These are phyloP conservation scores for Hymenoscyphus fraxineus DNA, from an alignment of 2,329 filamentous ascomycete genomes.

Conservation along the genomic window DNA sequence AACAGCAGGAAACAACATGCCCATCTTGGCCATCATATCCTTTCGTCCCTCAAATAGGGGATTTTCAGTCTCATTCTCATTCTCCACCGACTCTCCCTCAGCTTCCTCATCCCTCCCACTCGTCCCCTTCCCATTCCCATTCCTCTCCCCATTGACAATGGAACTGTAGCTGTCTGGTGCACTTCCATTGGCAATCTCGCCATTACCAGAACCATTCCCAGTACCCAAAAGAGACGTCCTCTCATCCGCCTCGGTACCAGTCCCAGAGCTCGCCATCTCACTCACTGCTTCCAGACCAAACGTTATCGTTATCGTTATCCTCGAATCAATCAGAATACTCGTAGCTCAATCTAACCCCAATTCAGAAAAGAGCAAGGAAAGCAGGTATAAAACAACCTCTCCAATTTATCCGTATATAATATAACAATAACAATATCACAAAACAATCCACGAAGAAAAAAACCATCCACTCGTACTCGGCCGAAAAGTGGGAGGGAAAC, in stretches of 20 bases:
- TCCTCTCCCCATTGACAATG: background rate
- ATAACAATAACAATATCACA: too few relatives aligned
- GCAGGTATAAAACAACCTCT: too few relatives aligned
- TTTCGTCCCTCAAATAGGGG: slow-evolving; percentile 26
- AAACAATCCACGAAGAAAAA: too few relatives aligned
- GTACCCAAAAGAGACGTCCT: slow-evolving; percentile 1
- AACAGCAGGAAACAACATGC: slow-evolving; percentile 57
- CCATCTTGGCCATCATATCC: slow-evolving; percentile 42
- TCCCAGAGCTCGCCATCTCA: background rate
- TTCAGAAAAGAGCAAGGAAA: too few relatives aligned
- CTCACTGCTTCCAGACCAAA: too few relatives aligned
- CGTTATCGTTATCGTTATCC: too few relatives aligned
- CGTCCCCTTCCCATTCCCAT: slow-evolving; percentile 1
- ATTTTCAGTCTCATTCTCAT: slow-evolving; percentile 16
- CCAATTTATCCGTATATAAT: too few relatives aligned
- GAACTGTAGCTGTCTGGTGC: background rate
- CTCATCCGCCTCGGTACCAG: background rate
- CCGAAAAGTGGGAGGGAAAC: too few relatives aligned
- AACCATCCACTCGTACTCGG: too few relatives aligned
- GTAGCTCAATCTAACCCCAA: too few relatives aligned
- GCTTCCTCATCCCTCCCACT: slow-evolving; percentile 16
- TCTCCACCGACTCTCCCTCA: slow-evolving; percentile 4
- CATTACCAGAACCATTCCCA: background rate
- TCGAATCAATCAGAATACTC: too few relatives aligned
- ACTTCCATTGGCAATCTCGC: background rate